Base-by-base conservation (phyloP, 2,329 filamentous ascomycete genomes). In the Penicillium sp. region DNA sequence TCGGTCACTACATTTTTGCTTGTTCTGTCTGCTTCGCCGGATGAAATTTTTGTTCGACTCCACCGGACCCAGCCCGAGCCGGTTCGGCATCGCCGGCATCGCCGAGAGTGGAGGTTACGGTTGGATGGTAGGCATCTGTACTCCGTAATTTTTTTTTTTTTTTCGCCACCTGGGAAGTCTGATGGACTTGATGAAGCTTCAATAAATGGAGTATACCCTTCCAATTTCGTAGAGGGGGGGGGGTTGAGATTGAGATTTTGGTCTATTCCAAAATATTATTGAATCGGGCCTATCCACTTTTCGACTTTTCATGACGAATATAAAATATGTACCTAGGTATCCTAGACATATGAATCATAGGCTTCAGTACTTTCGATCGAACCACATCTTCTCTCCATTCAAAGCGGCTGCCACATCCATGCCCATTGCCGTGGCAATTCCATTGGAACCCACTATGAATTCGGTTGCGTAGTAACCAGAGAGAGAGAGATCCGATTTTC, bases 1-100 rank as follows among this genome's bases (percentile, higher is more conserved):
- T 72, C 65, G 70, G 69, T 72, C 70, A 51, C 57, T 29, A 55
- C 6, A 9, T 52, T 55, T 55, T 55, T 55, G 47, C 40, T 26
- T n/a, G n/a, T n/a, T 29, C 3, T 32, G 38, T 47, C 3, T 43
- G 24, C 32, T 34, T 16, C 1, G 18, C 7, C 37, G 24, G 38
- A 37, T 24, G n/a, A 40, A 31, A 52, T 18, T 52, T 52, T 55
- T 45, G n/a, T 11, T 46, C 6, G 45, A 20, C 31, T 54, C 51
- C 51, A 54, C 51, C 24, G 24, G 37, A 31, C 35, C 22, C 20
- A 43, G 31, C 24, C n/a, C 34, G 22, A 48, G 42, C 20, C 32
- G 26, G 24, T 38, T 31, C 52, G 46, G 46, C 22, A 20, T 24
- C 16, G n/a, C 22, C n/a, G 38, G 26, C 26, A 26, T 26, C 7